Percentiles rank a stretch among this genome's conserved stretches.
Conservation (phyloP, 371 early-diverging fungal genomes). For the Mucor saturninus region DNA sequence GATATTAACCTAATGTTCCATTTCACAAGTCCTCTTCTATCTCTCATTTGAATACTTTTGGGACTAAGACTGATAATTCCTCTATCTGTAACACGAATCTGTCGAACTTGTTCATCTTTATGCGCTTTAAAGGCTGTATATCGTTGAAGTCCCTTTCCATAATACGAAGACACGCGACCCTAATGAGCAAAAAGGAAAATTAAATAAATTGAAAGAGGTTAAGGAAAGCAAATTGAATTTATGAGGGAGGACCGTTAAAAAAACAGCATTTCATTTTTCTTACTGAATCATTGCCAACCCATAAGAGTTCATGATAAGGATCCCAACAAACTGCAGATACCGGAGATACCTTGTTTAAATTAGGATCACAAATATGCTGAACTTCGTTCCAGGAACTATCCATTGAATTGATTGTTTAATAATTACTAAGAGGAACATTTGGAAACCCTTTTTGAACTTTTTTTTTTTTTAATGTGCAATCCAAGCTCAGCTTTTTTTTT, state of each 20-base stretch:
- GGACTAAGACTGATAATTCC: slow-evolving; percentile 73
- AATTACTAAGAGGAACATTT: too few species aligned
- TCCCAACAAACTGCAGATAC: slow-evolving; percentile 71
- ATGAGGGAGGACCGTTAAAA: not conserved
- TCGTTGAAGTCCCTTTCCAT: slow-evolving; percentile 61
- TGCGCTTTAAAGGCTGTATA: slow-evolving; percentile 75
- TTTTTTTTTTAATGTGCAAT: too few species aligned
- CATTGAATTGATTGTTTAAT: slow-evolving; percentile 23
- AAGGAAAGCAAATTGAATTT: not conserved
- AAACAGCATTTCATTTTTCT: slow-evolving; percentile 12
- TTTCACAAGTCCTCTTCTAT: slow-evolving; percentile 71
- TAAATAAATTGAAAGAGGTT: not conserved
- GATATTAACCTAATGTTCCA: slow-evolving; percentile 67
- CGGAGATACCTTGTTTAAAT: slow-evolving; percentile 50
- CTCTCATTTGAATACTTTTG: slow-evolving; percentile 68
- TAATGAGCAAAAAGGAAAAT: slow-evolving; percentile 19
- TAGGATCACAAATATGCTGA: slow-evolving; percentile 48
- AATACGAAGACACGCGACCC: slow-evolving; percentile 68
- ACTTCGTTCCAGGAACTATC: slow-evolving; percentile 56
- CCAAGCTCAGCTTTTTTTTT: too few species aligned
- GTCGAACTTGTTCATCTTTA: slow-evolving; percentile 66
- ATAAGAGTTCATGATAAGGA: slow-evolving; percentile 79
- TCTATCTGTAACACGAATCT: slow-evolving; percentile 67
- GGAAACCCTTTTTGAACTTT: too few species aligned
- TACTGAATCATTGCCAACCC: slow-evolving; percentile 81